These are phyloP conservation scores for Chernovozyma sophiae-reginae DNA, from an alignment of 1,139 yeast genomes.

Conservation along the genomic window DNA sequence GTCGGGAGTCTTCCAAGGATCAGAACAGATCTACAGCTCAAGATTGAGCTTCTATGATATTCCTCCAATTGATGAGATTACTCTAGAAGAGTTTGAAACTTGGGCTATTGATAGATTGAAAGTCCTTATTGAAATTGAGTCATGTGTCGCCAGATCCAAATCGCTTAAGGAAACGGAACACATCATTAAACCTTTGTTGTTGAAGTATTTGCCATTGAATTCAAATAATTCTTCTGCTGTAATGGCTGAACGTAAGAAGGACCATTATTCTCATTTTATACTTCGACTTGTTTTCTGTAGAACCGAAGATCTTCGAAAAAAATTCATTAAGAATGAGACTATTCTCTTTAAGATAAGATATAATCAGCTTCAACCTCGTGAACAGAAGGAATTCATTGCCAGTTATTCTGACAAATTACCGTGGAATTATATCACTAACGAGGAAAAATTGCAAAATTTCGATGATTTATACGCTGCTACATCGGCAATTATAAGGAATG, in stretches of 20 bases:
- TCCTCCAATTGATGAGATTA: conserved; percentile 82
- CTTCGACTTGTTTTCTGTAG: conserved; percentile 86
- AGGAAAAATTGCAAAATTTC: conserved; percentile 53
- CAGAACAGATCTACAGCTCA: conserved; percentile 11
- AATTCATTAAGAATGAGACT: conserved; percentile 76
- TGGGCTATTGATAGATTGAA: conserved; percentile 95
- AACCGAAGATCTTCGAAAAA: conserved; percentile 75
- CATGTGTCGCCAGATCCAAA: conserved; percentile 64
- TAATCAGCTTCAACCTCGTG: conserved; percentile 58
- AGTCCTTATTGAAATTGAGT: conserved; percentile 79
- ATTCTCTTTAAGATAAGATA: conserved; percentile 71
- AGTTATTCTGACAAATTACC: conserved; percentile 50
- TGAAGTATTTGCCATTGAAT: conserved; percentile 60
- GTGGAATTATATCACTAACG: conserved; percentile 65
- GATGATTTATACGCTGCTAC: conserved; percentile 55
- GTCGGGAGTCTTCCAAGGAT: conserved; percentile 28
- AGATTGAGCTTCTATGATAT: conserved; percentile 63
- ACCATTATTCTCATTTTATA: conserved; percentile 87
- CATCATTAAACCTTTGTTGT: conserved; percentile 60
- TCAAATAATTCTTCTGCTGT: conserved; percentile 18
- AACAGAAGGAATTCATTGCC: conserved; percentile 66
- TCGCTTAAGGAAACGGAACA: conserved; percentile 61
- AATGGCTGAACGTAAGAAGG: conserved; percentile 67
- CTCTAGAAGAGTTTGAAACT: conserved; percentile 84
- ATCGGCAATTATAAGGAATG: conserved; percentile 29